These are phyloP conservation scores for Beauveria brongniartii DNA, from an alignment of 2,329 filamentous ascomycete genomes.

Conservation along the genomic window DNA sequence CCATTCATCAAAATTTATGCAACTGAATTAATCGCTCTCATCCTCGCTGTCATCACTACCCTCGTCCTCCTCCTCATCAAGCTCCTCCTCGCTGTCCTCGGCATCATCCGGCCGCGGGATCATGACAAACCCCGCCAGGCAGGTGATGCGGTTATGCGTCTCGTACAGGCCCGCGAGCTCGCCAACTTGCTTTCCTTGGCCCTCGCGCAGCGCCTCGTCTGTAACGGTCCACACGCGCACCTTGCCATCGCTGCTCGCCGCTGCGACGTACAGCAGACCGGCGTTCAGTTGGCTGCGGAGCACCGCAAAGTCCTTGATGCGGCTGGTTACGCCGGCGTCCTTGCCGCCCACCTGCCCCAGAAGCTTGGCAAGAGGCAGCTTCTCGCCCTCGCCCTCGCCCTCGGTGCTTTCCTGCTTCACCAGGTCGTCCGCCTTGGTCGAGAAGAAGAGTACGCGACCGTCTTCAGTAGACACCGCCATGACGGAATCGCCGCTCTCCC, in stretches of 20 bases:
- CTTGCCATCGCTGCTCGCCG: conserved; percentile 77
- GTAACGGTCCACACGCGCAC: conserved; percentile 68
- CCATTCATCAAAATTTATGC: not conserved
- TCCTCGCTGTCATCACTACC: conserved; percentile 29
- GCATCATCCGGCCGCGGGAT: conserved; percentile 54
- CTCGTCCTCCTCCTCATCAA: conserved; percentile 29
- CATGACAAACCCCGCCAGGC: conserved; percentile 81
- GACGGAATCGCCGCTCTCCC: conserved; percentile 32
- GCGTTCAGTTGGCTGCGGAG: conserved; percentile 36
- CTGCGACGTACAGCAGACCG: conserved; percentile 49
- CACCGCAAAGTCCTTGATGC: conserved; percentile 84
- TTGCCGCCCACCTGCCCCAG: conserved; percentile 74
- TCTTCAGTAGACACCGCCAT: conserved; percentile 84
- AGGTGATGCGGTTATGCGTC: conserved; percentile 84
- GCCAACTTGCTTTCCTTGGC: conserved; percentile 39
- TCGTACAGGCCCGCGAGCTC: conserved; percentile 68
- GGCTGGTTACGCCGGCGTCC: conserved; percentile 54
- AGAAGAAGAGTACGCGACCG: conserved; percentile 77
- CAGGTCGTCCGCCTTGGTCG: conserved; percentile 49
- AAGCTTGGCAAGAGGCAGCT: conserved; percentile 52
- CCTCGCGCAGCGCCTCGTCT: conserved; percentile 30
- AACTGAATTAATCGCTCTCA: conserved; percentile 16
- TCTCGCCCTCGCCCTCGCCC: conserved; percentile 28
- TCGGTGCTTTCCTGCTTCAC: conserved; percentile 21
- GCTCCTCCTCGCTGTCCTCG: conserved; percentile 49